phyloP scores from a whole-genome alignment of 2,329 filamentous ascomycete genomes.

The Paraconiothyrium brasiliense region DNA sequence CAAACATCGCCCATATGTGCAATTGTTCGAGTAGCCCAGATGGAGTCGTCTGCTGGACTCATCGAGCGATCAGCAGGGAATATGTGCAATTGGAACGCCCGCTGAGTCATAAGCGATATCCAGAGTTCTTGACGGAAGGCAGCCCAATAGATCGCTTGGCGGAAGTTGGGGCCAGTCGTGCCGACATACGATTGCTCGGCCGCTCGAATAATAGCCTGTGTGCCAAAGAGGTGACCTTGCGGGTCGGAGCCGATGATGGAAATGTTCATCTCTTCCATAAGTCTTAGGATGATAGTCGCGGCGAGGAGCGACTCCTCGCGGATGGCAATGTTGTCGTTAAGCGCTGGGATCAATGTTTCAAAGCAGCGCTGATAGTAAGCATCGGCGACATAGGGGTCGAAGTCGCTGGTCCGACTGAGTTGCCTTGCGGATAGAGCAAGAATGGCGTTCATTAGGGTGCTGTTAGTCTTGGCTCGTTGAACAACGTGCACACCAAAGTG shows the following conservation, averaged over 20 bases:
- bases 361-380: constrained; percentile 55
- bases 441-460: constrained; percentile 54
- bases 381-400: constrained; percentile 54
- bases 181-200: constrained; percentile 45
- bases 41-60: constrained; percentile 51
- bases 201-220: constrained; percentile 48
- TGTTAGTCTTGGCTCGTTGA: constrained; percentile 48
- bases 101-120: constrained; percentile 50
- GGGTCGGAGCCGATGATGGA: constrained; percentile 46
- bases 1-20: constrained; percentile 49
- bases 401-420: constrained; percentile 50
- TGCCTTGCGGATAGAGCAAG: constrained; percentile 55
- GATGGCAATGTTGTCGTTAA: constrained; percentile 51
- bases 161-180: constrained; percentile 41
- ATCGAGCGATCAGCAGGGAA: constrained; percentile 52
- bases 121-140: constrained; percentile 51
- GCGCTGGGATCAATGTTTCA: constrained; percentile 51
- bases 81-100: constrained; percentile 47
- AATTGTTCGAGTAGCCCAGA: constrained; percentile 56
- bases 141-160: constrained; percentile 50
- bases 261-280: constrained; percentile 55
- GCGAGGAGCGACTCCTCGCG: constrained; percentile 53
- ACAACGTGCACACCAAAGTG: constrained; percentile 49
- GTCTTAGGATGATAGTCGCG: constrained; percentile 53
- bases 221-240: constrained; percentile 52